Evolutionary conservation across 1,284 basidiomycete genomes (phyloP).

Genomic region (Cutaneotrichosporon sp.): DNA sequence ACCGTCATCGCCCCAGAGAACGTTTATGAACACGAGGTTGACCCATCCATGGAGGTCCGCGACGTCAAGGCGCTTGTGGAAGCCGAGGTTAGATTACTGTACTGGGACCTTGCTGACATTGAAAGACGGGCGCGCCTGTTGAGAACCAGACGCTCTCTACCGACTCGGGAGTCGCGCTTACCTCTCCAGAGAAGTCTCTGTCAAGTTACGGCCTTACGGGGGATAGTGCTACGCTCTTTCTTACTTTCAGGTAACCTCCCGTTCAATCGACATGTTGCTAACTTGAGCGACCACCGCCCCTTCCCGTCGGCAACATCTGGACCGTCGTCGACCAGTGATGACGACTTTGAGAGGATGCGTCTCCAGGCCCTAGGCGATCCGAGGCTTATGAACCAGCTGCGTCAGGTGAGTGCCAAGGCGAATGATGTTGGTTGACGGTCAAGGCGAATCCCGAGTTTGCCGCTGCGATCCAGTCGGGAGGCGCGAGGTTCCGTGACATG

Average conservation of each 20-base stretch:
- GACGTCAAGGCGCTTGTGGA: constrained; percentile 85
- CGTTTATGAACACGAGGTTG: constrained; percentile 75
- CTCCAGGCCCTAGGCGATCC: constrained; percentile 83
- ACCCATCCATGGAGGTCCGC: constrained; percentile 80
- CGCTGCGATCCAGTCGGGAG: constrained; percentile 66
- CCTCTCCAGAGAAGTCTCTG: constrained; percentile 34
- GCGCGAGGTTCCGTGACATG: constrained; percentile 70
- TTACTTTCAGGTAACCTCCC: constrained; percentile 41
- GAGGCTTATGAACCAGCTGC: constrained; percentile 70
- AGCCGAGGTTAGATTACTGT: constrained; percentile 66
- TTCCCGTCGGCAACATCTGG: constrained; percentile 57
- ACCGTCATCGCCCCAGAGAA: constrained; percentile 76
- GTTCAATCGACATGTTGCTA: constrained; percentile 32
- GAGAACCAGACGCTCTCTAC: constrained; percentile 33
- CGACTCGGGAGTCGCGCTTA: constrained; percentile 44
- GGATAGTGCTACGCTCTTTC: constrained; percentile 40
- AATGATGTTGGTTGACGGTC: neutral
- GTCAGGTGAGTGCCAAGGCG: constrained; percentile 57
- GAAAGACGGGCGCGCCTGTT: constrained; percentile 36
- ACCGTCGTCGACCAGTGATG: constrained; percentile 55
- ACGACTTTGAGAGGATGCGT: constrained; percentile 85
- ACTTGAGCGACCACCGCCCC: constrained; percentile 57
- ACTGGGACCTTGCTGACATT: neutral
- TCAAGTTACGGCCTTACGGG: constrained; percentile 43
- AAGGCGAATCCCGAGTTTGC: constrained; percentile 78